phyloP scores from a whole-genome alignment of 225 moss, liverwort and hornwort genomes.

The Sphagnum contortum region DNA sequence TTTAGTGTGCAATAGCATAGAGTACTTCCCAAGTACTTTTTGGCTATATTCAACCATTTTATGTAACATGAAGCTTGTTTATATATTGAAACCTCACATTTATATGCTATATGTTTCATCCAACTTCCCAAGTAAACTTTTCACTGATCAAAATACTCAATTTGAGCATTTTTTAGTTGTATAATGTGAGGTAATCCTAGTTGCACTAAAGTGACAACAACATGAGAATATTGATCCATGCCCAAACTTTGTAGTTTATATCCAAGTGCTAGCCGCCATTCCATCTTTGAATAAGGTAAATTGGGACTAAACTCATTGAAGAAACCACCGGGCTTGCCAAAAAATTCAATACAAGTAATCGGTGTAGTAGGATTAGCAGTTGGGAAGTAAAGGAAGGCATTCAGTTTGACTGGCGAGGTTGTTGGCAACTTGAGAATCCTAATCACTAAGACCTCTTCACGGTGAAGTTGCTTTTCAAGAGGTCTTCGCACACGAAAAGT shows the following conservation, averaged over 20 bases:
- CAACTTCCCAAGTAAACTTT: too few species aligned
- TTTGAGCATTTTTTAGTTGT: too few species aligned
- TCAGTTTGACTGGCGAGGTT: too few species aligned
- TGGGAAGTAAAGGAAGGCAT: conserved; percentile 17
- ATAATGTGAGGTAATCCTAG: not conserved
- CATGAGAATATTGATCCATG: not conserved
- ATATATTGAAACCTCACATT: too few species aligned
- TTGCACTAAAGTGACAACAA: conserved; percentile 32
- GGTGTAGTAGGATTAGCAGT: not conserved
- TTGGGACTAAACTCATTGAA: conserved; percentile 1
- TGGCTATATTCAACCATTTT: too few species aligned
- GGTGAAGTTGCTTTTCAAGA: not conserved
- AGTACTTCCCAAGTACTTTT: too few species aligned
- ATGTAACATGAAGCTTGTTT: too few species aligned
- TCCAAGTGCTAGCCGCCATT: conserved; percentile 13
- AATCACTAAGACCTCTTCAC: conserved; percentile 15
- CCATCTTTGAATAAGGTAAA: not conserved
- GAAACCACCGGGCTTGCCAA: not conserved
- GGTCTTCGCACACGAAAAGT: conserved; percentile 18
- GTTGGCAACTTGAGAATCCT: conserved; percentile 6
- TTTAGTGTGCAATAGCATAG: too few species aligned
- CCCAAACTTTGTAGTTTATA: conserved; percentile 7
- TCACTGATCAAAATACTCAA: too few species aligned
- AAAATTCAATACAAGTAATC: conserved; percentile 10
- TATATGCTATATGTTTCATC: too few species aligned